phyloP scores from a whole-genome alignment of 148 eudicot species.

The Fagopyrum tataricum region DNA sequence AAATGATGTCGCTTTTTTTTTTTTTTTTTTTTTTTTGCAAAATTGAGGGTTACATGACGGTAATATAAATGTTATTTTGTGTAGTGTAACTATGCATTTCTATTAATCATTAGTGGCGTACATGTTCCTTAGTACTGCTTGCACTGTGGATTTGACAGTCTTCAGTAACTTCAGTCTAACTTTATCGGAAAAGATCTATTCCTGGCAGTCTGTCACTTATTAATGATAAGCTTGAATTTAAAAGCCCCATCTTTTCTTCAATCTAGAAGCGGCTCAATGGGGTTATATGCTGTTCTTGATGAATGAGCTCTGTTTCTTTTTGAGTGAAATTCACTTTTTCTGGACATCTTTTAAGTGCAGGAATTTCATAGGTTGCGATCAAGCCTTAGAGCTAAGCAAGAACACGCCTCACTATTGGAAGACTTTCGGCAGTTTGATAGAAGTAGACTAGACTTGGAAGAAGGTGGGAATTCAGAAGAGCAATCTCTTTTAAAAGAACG shows the following conservation, averaged over 20 bases:
- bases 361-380: constrained; percentile 88
- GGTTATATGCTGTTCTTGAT: background rate
- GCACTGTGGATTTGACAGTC: background rate
- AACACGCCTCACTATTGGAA: constrained; percentile 86
- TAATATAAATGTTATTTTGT: background rate
- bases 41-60: background rate
- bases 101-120: background rate
- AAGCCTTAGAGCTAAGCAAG: constrained; percentile 84
- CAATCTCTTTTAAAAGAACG: constrained; percentile 74
- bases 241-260: background rate
- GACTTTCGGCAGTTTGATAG: constrained; percentile 92
- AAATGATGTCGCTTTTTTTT: no score
- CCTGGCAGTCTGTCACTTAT: background rate
- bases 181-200: background rate
- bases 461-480: constrained; percentile 56
- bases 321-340: constrained; percentile 20
- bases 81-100: background rate
- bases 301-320: background rate
- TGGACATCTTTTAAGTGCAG: constrained; percentile 40
- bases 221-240: background rate
- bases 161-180: background rate
- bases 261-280: background rate
- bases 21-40: no score
- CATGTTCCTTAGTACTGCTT: background rate
- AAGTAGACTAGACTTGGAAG: constrained; percentile 81